Base-by-base conservation (phyloP, 768 basidiomycete genomes). In the Cystofilobasidium capitatum region DNA sequence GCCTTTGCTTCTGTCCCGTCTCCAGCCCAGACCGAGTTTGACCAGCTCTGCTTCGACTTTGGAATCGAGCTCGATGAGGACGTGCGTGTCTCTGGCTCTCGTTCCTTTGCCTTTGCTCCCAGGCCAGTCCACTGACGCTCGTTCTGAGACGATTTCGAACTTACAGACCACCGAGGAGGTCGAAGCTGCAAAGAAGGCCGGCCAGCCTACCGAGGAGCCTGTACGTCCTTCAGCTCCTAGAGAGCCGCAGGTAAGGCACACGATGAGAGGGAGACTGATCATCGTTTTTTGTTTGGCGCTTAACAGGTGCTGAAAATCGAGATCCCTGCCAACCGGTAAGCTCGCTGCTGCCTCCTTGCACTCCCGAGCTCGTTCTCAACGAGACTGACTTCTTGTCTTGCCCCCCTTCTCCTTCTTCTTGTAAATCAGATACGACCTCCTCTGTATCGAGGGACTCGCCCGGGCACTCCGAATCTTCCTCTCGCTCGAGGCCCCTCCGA, bases 21-120 rank as follows among this genome's bases (percentile, higher is more conserved):
- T 71, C 37, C 75, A 98, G 94, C 91, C 59, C 85, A 89, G 49
- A 87, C 94, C 70, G 92, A 93, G 71, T 97, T 98, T 73, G 96
- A 98, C 79, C 84, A 85, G 75, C 83, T 98, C 62, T 89, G 90
- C 73, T 99, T 99, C 80, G 91, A 98, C 72, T 99, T 93, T 78
- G 96, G 96, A 64, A 81, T 99, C 57, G 96, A 99, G 79, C 81
- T 98, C 39, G 96, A 99, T 75, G 96, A 96, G 79, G 96, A 99
- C 79, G 94, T 97, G 75, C 72, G 88, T 81, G 35, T 54, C 24
- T 24, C 33, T n/a, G 22, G 22, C 13, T 3, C 33, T 59, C 35
- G 20, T 29, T 7, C 5, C 5, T 14, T 13, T 39, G 0, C 47
- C 61, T 42, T 36, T 47, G 10, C 62, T 14, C n/a, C 7, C 37